Percentiles rank a stretch among this genome's conserved stretches.
Conservation (phyloP, 2,329 filamentous ascomycete species). For the Diplodia mutila region DNA sequence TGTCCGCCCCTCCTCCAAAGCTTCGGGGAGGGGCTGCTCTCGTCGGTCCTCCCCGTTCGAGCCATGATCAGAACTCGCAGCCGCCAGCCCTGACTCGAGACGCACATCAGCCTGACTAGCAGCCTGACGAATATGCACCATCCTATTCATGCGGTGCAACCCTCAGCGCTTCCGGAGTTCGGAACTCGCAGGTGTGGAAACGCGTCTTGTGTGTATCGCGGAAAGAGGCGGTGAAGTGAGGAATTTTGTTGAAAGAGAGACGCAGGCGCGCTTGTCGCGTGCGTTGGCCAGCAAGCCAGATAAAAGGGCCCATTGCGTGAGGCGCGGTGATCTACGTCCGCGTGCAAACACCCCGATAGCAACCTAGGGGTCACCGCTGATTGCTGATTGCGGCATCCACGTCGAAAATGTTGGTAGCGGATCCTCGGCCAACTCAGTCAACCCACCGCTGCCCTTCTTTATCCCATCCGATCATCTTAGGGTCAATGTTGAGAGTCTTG, state of each 20-base stretch:
- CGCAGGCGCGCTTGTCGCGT: conserved; percentile 12
- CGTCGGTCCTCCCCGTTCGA: conserved; percentile 10
- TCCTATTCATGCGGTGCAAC: conserved; percentile 22
- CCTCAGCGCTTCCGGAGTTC: conserved; percentile 19
- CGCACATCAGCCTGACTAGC: conserved; percentile 14
- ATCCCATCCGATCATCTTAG: conserved; percentile 67
- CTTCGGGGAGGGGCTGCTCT: not conserved
- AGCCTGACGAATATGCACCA: conserved; percentile 22
- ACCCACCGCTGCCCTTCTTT: conserved; percentile 61
- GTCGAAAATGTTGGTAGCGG: conserved; percentile 13
- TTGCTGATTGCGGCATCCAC: conserved; percentile 18
- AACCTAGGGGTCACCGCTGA: conserved; percentile 15
- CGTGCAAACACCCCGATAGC: conserved; percentile 16
- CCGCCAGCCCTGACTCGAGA: conserved; percentile 19
- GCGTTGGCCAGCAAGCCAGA: conserved; percentile 14
- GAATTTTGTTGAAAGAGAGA: not conserved
- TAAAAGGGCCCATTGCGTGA: conserved; percentile 6
- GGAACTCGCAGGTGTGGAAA: conserved; percentile 11
- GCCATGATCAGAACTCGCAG: conserved; percentile 16
- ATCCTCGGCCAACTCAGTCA: conserved; percentile 43
- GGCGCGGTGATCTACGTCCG: conserved; percentile 21
- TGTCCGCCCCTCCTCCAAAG: not conserved
- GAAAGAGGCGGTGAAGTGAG: conserved; percentile 18
- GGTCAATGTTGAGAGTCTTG: conserved; percentile 65
- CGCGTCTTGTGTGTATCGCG: not conserved